Evolutionary conservation across 2,329 filamentous ascomycete species (phyloP).

Genomic region (Trichoderma sp.): DNA sequence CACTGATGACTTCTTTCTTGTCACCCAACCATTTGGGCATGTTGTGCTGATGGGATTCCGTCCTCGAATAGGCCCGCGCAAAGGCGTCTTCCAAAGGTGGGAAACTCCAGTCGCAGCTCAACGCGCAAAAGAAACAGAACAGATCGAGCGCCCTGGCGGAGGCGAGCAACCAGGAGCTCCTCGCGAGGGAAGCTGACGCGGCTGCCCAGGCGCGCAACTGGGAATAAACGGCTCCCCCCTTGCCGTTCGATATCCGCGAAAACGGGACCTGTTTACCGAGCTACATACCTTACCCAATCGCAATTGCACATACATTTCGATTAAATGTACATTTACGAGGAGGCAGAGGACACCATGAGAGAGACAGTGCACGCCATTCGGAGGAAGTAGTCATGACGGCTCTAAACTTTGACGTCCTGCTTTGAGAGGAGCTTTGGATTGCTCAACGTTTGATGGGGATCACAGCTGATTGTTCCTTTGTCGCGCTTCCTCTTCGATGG

Average conservation of each 20-base stretch:
- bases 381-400: no score
- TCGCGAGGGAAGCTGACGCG: conserved; percentile 68
- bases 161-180: conserved; percentile 66
- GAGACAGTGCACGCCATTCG: no score
- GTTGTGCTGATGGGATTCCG: background rate
- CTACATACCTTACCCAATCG: background rate
- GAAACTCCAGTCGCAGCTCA: conserved; percentile 70
- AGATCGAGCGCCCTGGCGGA: conserved; percentile 67
- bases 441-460: no score
- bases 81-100: conserved; percentile 61
- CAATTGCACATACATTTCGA: no score
- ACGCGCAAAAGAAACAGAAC: conserved; percentile 75
- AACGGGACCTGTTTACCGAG: background rate
- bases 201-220: conserved; percentile 46
- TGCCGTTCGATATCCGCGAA: no score
- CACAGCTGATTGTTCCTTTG: no score
- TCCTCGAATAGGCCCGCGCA: conserved; percentile 58
- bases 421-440: no score
- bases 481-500: no score
- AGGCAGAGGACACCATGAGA: no score
- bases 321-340: no score
- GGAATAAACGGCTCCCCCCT: conserved; percentile 32
- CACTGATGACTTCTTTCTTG: conserved; percentile 28
- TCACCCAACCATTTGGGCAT: no score
- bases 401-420: no score